Evolutionary conservation across 805 yeast genomes (phyloP).

Genomic region (Candida tallmaniae): DNA sequence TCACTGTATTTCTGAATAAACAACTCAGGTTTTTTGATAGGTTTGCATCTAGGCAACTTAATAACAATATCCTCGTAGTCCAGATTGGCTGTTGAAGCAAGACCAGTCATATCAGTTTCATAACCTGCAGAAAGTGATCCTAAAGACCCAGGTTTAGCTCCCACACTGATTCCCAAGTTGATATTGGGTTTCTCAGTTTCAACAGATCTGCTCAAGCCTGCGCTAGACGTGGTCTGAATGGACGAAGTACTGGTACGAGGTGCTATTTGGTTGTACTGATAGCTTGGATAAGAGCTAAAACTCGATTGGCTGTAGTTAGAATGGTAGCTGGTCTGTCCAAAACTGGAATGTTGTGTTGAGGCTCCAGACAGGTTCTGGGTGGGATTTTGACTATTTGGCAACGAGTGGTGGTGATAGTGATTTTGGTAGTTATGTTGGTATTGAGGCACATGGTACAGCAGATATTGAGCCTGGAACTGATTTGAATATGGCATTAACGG

Average conservation of each 20-base stretch:
- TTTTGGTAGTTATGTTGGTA: too few species aligned
- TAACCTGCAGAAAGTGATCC: neutral
- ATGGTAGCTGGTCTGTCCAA: constrained; percentile 2
- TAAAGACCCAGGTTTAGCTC: neutral
- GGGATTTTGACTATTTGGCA: too few species aligned
- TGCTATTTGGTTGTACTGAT: neutral
- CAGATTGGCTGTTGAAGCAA: neutral
- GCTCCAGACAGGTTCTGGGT: too few species aligned
- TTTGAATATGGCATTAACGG: too few species aligned
- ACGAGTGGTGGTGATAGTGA: too few species aligned
- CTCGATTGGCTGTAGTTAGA: constrained; percentile 5
- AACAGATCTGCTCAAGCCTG: too few species aligned
- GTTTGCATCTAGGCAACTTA: constrained; percentile 6
- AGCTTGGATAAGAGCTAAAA: neutral
- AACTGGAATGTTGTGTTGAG: constrained; percentile 1
- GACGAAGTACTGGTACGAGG: neutral
- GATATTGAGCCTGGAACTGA: too few species aligned
- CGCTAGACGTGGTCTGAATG: neutral
- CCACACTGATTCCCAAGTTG: too few species aligned
- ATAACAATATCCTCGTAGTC: constrained; percentile 4
- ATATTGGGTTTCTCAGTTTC: too few species aligned
- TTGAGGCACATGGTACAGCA: too few species aligned
- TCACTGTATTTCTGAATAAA: constrained; percentile 12
- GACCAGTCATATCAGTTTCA: neutral
- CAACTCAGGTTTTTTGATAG: constrained; percentile 7